These are phyloP conservation scores for Marasmius sp. DNA, from an alignment of 1,284 basidiomycete genomes.

Conservation along the genomic window DNA sequence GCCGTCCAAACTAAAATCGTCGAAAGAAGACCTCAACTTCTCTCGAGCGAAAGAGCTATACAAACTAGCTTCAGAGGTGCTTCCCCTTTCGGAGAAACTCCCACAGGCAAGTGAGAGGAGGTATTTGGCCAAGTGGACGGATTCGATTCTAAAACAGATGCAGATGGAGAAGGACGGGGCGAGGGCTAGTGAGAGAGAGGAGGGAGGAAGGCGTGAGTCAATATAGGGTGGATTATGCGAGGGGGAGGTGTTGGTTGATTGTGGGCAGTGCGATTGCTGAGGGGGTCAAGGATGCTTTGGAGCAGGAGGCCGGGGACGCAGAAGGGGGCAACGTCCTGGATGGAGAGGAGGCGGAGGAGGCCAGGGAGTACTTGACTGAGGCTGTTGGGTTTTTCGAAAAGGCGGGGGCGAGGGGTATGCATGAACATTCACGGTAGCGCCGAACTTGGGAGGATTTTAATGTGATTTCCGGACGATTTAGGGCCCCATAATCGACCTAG, in stretches of 20 bases:
- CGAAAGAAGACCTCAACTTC: constrained; percentile 28
- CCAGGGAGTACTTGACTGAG: constrained; percentile 45
- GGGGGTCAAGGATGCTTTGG: constrained; percentile 48
- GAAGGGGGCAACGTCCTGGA: constrained; percentile 39
- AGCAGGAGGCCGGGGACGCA: constrained; percentile 37
- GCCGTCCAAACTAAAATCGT: constrained; percentile 12
- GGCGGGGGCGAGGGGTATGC: constrained; percentile 31
- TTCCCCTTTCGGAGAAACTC: constrained; percentile 57
- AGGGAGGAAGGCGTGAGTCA: constrained; percentile 38
- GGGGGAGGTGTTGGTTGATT: constrained; percentile 56
- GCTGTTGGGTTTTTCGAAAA: constrained; percentile 55
- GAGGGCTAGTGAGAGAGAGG: constrained; percentile 47
- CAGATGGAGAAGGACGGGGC: constrained; percentile 46
- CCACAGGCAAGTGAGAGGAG: constrained; percentile 40
- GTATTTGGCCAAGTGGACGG: constrained; percentile 60
- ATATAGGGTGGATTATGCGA: constrained; percentile 36
- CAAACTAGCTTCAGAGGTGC: constrained; percentile 60
- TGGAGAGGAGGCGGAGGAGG: constrained; percentile 49
- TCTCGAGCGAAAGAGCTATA: constrained; percentile 59
- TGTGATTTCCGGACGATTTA: too few species aligned
- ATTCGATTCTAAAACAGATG: constrained; percentile 61
- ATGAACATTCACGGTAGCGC: too few species aligned
- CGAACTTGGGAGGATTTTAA: too few species aligned
- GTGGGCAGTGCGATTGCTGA: constrained; percentile 54
- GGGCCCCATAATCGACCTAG: too few species aligned